phyloP scores from a whole-genome alignment of 768 basidiomycete species.

The Pluteus cervinus region DNA sequence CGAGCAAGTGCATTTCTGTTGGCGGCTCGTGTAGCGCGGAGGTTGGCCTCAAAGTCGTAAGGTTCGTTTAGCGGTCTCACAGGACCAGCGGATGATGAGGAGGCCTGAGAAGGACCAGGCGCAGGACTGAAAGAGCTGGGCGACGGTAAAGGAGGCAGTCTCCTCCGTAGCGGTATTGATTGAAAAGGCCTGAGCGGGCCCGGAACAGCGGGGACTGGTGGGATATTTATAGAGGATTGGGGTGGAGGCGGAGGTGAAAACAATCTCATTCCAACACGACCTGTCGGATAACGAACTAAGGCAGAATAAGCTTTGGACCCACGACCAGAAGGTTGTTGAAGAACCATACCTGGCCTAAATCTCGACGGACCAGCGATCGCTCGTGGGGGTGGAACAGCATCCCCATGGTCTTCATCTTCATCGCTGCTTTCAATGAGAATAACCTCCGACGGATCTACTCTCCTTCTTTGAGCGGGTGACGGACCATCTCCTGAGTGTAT shows the following conservation, averaged over 20 bases:
- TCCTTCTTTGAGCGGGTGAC: conserved; percentile 10
- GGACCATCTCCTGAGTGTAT: too few species aligned
- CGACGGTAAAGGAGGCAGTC: conserved; percentile 21
- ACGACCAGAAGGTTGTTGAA: conserved; percentile 5
- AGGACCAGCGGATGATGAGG: too few species aligned
- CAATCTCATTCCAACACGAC: conserved; percentile 19
- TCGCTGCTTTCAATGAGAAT: conserved; percentile 33
- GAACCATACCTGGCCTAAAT: too few species aligned
- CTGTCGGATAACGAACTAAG: neutral
- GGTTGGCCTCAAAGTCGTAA: conserved; percentile 42
- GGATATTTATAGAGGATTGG: conserved; percentile 26
- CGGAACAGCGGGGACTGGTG: conserved; percentile 54
- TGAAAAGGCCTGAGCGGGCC: conserved; percentile 25
- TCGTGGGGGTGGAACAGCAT: too few species aligned
- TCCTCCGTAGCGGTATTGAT: conserved; percentile 32
- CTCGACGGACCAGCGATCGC: too few species aligned
- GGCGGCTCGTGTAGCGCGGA: conserved; percentile 13
- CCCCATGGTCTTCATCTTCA: conserved; percentile 27
- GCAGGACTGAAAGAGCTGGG: conserved; percentile 8
- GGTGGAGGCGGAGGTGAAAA: conserved; percentile 47
- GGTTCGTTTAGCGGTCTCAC: conserved; percentile 46
- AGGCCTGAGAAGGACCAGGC: conserved; percentile 24
- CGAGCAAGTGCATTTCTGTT: conserved; percentile 10
- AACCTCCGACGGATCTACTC: conserved; percentile 15
- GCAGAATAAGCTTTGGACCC: conserved; percentile 2